Percentiles rank a stretch among this genome's conserved stretches.
Evolutionary conservation across 2,329 filamentous ascomycete species (phyloP).

Genomic region (Penicillium sp.): DNA sequence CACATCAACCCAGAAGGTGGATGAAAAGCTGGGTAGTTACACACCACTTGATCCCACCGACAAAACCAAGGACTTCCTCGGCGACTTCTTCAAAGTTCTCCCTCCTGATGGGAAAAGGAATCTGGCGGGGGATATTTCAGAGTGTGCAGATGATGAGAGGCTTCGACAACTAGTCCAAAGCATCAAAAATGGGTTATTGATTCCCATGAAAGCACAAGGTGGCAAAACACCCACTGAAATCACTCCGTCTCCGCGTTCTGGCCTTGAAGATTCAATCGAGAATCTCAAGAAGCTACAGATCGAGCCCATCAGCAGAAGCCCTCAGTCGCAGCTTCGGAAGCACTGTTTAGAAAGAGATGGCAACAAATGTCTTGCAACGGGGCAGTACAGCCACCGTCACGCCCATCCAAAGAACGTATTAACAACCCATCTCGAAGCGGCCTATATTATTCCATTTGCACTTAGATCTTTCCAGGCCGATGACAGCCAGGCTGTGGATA

Average conservation of each 20-base stretch:
- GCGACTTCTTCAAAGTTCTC: conserved; percentile 12
- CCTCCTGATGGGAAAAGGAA: conserved; percentile 13
- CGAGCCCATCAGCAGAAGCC: conserved; percentile 4
- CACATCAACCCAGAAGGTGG: conserved; percentile 8
- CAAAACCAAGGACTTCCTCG: conserved; percentile 13
- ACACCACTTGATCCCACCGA: conserved; percentile 7
- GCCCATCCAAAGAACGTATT: conserved; percentile 9
- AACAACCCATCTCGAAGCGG: conserved; percentile 14
- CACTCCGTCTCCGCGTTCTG: conserved; percentile 14
- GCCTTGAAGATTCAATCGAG: conserved; percentile 20
- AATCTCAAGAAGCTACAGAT: conserved; percentile 11
- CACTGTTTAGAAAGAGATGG: conserved; percentile 22
- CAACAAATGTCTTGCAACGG: conserved; percentile 18
- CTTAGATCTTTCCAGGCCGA: conserved; percentile 12
- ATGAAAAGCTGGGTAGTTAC: conserved; percentile 12
- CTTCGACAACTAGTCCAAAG: conserved; percentile 17
- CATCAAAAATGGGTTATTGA: conserved; percentile 17
- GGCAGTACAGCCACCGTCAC: conserved; percentile 1
- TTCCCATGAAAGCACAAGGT: conserved; percentile 18
- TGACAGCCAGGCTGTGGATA: conserved; percentile 7
- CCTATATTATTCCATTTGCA: conserved; percentile 20
- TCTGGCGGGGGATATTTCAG: conserved; percentile 16
- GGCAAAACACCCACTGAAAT: conserved; percentile 14
- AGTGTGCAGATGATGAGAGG: conserved; percentile 13
- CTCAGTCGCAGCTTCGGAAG: conserved; percentile 2